Evolutionary conservation across 148 eudicot genomes (phyloP).

Genomic region (Vaccinium darrowii): DNA sequence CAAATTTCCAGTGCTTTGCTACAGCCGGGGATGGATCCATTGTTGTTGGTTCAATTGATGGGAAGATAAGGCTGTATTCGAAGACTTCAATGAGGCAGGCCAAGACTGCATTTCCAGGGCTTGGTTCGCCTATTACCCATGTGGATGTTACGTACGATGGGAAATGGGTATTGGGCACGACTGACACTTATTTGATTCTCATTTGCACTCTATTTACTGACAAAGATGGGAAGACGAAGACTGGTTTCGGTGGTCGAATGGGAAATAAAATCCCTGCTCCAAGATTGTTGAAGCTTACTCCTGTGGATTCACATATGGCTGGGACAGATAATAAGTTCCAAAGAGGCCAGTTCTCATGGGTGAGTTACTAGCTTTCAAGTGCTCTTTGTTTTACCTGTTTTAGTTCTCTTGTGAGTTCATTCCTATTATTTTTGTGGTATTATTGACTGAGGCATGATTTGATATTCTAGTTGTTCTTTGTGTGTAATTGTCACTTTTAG

Average conservation of each 20-base stretch:
- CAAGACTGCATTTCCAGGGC: conserved; percentile 94
- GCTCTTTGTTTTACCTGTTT: not conserved
- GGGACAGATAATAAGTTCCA: conserved; percentile 66
- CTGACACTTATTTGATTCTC: conserved; percentile 77
- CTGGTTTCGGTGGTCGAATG: conserved; percentile 84
- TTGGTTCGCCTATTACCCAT: conserved; percentile 87
- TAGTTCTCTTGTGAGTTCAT: not conserved
- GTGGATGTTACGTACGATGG: conserved; percentile 99
- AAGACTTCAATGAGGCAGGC: conserved; percentile 93
- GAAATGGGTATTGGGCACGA: conserved; percentile 96
- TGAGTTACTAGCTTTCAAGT: conserved; percentile 30
- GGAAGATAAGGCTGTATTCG: conserved; percentile 89
- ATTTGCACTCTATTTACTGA: conserved; percentile 90
- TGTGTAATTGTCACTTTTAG: not conserved
- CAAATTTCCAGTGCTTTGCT: conserved; percentile 95
- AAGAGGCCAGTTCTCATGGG: conserved; percentile 96
- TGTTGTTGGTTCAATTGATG: conserved; percentile 95
- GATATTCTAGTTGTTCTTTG: not conserved
- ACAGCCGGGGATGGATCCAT: conserved; percentile 96
- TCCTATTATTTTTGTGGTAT: not conserved
- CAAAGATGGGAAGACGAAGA: conserved; percentile 89
- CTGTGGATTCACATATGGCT: conserved; percentile 88
- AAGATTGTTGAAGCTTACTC: conserved; percentile 81
- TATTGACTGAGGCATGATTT: not conserved
- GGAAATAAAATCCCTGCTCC: conserved; percentile 90